phyloP scores from a whole-genome alignment of 2,329 filamentous ascomycete genomes.

The Exophiala sideris region DNA sequence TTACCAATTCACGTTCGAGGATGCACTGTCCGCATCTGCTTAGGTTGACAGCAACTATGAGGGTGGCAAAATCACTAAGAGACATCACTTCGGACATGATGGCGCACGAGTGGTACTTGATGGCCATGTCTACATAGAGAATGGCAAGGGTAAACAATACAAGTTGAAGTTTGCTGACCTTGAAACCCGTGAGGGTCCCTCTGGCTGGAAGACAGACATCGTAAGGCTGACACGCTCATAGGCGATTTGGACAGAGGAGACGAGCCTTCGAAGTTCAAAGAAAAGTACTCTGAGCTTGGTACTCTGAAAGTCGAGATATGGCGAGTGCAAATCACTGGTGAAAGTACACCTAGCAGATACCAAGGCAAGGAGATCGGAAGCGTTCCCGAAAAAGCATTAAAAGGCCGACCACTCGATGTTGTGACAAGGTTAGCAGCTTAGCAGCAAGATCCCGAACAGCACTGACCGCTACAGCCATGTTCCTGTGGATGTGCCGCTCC shows the following conservation, averaged over 20 bases:
- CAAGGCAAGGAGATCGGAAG: slow-evolving; percentile 8
- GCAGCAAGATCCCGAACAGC: slow-evolving; percentile 1
- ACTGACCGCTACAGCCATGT: too few relatives aligned
- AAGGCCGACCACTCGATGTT: slow-evolving; percentile 28
- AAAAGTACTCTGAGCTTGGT: slow-evolving; percentile 9
- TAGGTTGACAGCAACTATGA: slow-evolving; percentile 8
- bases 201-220: background rate
- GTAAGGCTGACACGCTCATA: background rate
- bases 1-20: slow-evolving; percentile 12
- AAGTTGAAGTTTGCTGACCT: slow-evolving; percentile 26
- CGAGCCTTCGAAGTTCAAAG: background rate
- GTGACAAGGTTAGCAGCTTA: slow-evolving; percentile 17
- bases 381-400: slow-evolving; percentile 29
- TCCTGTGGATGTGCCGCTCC: background rate
- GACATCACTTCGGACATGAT: too few relatives aligned
- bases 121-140: slow-evolving; percentile 10
- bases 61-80: background rate
- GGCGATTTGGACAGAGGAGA: slow-evolving; percentile 3
- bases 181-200: slow-evolving; percentile 5
- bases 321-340: slow-evolving; percentile 1
- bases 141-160: background rate
- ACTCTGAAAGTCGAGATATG: slow-evolving; percentile 8
- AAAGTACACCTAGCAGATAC: background rate
- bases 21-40: slow-evolving; percentile 27
- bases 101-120: background rate